Evolutionary conservation across 345 rosid genomes (phyloP), one percentile per base, ranked within the genome.

Genomic region (Firmiana major): DNA sequence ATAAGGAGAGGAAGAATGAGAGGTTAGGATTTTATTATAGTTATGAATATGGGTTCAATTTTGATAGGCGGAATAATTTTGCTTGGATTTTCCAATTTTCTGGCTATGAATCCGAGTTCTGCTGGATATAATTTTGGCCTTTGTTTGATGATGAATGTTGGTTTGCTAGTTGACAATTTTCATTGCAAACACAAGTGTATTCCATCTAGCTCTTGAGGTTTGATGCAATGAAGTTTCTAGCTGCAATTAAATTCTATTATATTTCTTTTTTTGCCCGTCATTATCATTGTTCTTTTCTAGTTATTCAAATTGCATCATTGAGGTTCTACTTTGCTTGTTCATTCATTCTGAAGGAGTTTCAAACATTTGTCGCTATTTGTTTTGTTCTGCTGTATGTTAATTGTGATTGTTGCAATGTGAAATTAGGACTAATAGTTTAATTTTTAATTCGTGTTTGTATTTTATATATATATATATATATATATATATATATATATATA

Each of bases 1-100:
- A 9, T 13, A n/a, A 58, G 43, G 40, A 16, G 62, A 53, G 51
- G 72, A 69, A 38, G 45, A 64, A 19, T 10, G 31, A 17, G 74
- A 80, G 80, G 79, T 68, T 77, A 79, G 72, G 58, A 45, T 59
- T 70, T 26, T 79, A 21, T 69, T 26, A 7, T 73, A 72, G 45
- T 51, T 76, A 49, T 26, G 9, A 74, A 38, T 24, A 66, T 48
- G 28, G 62, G 73, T 82, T 84, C 84, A 36, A 55, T 83, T 81
- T 85, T 90, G 85, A 76, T 76, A 81, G 79, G 46, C 55, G 75
- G 78, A 63, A 58, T 78, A 49, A 42, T 82, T 83, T 84, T 67
- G 74, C 40, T 34, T 78, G 78, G 28, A 67, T 79, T 28, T 43
- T 78, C 5, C 12, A 40, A 24, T 84, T 73, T 82, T 81, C 26